Conservation (phyloP, 1,284 basidiomycete genomes). For the Rhodotorula sp. region DNA sequence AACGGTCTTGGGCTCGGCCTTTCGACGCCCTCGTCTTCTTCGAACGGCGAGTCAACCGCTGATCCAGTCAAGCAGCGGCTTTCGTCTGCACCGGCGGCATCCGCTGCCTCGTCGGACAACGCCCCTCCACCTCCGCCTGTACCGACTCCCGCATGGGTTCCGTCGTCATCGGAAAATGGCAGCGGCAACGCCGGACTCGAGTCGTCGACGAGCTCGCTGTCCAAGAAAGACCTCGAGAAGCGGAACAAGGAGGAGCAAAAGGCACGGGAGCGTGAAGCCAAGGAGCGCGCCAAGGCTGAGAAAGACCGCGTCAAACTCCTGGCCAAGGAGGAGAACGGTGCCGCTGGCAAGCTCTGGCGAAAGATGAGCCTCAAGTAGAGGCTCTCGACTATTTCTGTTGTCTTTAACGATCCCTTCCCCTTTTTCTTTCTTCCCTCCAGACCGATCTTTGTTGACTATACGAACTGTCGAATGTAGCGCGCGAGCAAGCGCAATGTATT, state of each 20-base stretch:
- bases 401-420: background rate
- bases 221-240: constrained; percentile 33
- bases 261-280: constrained; percentile 24
- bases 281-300: constrained; percentile 29
- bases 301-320: constrained; percentile 32
- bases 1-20: constrained; percentile 19
- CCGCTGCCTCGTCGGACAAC: background rate
- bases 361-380: constrained; percentile 16
- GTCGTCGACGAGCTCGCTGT: constrained; percentile 17
- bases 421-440: background rate
- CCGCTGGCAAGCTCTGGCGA: constrained; percentile 22
- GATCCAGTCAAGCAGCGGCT: background rate
- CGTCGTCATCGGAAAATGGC: background rate
- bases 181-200: background rate
- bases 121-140: background rate
- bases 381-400: background rate
- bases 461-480: too few species aligned
- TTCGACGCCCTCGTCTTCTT: background rate
- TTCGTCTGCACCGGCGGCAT: constrained; percentile 1
- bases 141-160: background rate
- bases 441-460: too few species aligned
- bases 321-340: constrained; percentile 26
- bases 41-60: background rate
- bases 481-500: too few species aligned
- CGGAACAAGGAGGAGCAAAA: constrained; percentile 38